phyloP scores from a whole-genome alignment of 805 yeast genomes.

The Candida nanaspora region DNA sequence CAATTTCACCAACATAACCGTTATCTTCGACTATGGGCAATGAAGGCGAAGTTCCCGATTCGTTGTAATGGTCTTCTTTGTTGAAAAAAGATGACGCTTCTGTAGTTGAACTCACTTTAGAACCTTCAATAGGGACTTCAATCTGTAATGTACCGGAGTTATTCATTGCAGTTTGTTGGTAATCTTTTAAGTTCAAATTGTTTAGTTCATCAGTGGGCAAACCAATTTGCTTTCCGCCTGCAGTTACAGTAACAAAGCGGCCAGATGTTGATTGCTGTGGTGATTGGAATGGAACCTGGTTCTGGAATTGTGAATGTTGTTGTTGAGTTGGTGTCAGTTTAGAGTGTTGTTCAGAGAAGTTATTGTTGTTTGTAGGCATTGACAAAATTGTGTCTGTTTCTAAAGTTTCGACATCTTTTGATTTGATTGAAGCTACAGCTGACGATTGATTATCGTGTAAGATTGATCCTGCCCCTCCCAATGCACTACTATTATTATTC shows the following conservation, averaged over 20 bases:
- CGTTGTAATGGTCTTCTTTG: background rate
- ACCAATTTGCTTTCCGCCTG: background rate
- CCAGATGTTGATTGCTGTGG: background rate
- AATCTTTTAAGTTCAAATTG: background rate
- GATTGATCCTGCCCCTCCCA: background rate
- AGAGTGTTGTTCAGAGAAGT: background rate
- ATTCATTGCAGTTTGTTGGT: background rate
- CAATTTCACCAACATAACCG: too few relatives aligned
- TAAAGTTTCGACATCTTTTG: background rate
- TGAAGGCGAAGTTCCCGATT: background rate
- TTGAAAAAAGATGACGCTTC: background rate
- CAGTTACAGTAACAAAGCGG: background rate
- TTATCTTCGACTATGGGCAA: background rate
- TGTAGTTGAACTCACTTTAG: background rate
- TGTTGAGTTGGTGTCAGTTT: background rate
- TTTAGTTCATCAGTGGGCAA: background rate
- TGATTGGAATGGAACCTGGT: too few relatives aligned
- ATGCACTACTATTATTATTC: background rate
- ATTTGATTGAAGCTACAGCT: background rate
- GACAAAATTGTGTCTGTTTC: background rate
- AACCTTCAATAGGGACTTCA: background rate
- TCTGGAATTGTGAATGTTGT: too few relatives aligned
- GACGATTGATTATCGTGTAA: background rate
- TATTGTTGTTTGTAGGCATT: background rate
- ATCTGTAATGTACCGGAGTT: background rate